Percentiles rank a stretch among this genome's conserved stretches.
Evolutionary conservation across 2,329 filamentous ascomycete species (phyloP).

Genomic region (Capronia americana): DNA sequence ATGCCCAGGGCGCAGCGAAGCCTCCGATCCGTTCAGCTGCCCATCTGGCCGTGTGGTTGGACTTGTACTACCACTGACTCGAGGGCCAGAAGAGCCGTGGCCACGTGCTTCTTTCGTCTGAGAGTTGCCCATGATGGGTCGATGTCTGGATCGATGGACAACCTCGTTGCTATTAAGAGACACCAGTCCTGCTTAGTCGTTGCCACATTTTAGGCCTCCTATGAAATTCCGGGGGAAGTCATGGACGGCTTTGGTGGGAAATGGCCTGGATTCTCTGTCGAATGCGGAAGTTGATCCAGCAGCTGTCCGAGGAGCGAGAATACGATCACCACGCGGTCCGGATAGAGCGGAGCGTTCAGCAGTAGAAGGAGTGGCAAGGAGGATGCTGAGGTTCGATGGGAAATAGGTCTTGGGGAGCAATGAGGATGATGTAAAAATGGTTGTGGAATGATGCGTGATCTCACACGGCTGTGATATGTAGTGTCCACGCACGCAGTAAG

Average conservation of each 20-base stretch:
- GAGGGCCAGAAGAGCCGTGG: slow-evolving; percentile 28
- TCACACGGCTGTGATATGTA: slow-evolving; percentile 21
- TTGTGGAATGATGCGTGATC: slow-evolving; percentile 26
- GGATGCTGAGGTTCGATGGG: slow-evolving; percentile 7
- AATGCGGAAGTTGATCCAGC: slow-evolving; percentile 15
- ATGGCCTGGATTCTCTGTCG: slow-evolving; percentile 8
- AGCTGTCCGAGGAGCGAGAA: slow-evolving; percentile 1
- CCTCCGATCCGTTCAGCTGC: slow-evolving; percentile 25
- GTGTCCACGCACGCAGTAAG: slow-evolving; percentile 20
- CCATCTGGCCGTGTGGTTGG: slow-evolving; percentile 30
- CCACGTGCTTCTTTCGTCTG: slow-evolving; percentile 55
- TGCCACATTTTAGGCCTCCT: slow-evolving; percentile 29
- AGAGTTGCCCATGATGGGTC: slow-evolving; percentile 52
- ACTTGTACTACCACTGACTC: slow-evolving; percentile 32
- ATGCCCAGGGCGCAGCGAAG: slow-evolving; percentile 26
- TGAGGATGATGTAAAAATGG: slow-evolving; percentile 18
- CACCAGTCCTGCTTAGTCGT: slow-evolving; percentile 25
- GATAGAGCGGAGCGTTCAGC: slow-evolving; percentile 18
- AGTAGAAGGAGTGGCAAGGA: background rate
- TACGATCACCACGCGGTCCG: slow-evolving; percentile 8
- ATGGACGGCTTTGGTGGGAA: slow-evolving; percentile 7
- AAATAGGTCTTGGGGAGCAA: slow-evolving; percentile 10
- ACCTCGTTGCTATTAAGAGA: slow-evolving; percentile 30
- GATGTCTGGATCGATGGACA: slow-evolving; percentile 23
- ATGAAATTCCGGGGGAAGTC: slow-evolving; percentile 11